These are phyloP conservation scores for Teunomyces barrocoloradensis DNA, from an alignment of 805 yeast genomes.

Conservation along the genomic window DNA sequence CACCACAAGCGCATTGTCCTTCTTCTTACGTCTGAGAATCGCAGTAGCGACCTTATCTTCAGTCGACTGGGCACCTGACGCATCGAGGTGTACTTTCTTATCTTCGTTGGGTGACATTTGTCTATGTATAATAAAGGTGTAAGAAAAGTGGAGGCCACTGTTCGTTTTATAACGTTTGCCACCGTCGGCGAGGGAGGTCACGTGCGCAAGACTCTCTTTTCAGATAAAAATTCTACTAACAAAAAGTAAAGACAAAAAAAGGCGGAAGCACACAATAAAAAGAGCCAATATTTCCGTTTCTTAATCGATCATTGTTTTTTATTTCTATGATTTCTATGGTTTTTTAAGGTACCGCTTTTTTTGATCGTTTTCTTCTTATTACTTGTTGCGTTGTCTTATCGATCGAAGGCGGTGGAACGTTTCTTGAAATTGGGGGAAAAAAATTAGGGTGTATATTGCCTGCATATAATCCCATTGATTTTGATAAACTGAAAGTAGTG, in stretches of 20 bases:
- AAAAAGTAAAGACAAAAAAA: too few relatives aligned
- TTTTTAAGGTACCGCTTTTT: not conserved
- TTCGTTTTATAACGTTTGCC: constrained; percentile 2
- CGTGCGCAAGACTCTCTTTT: not conserved
- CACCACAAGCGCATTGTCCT: constrained; percentile 89
- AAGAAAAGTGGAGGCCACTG: constrained; percentile 1
- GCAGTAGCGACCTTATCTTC: constrained; percentile 92
- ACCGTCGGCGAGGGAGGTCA: constrained; percentile 2
- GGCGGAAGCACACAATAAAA: too few relatives aligned
- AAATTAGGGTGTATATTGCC: too few relatives aligned
- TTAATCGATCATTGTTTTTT: too few relatives aligned
- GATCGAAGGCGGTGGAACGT: constrained; percentile 2
- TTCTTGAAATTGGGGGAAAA: not conserved
- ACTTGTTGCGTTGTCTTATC: not conserved
- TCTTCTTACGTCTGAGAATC: constrained; percentile 94
- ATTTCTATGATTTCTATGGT: not conserved
- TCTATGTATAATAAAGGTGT: not conserved
- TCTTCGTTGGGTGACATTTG: constrained; percentile 10
- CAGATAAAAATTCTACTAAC: too few relatives aligned
- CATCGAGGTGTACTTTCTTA: constrained; percentile 42
- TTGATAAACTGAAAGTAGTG: too few relatives aligned
- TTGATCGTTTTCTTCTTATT: not conserved
- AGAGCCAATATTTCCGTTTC: too few relatives aligned
- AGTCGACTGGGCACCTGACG: constrained; percentile 59
- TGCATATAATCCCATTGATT: too few relatives aligned